Evolutionary conservation across 192 early-diverging fungal genomes (phyloP).

Genomic region (Dissophora globulifera): DNA sequence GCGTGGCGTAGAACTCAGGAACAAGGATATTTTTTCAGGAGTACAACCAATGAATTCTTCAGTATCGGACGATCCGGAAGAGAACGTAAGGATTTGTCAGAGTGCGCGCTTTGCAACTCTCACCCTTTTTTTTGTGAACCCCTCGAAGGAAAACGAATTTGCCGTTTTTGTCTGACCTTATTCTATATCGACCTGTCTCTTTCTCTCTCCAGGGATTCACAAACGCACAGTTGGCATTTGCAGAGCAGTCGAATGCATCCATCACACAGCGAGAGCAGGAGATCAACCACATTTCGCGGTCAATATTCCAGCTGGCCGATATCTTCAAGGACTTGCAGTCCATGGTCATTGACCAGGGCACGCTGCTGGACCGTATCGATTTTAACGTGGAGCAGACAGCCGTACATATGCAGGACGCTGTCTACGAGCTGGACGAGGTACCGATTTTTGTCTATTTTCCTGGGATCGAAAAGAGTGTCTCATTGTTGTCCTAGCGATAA

Average conservation of each 20-base stretch:
- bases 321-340: conserved; percentile 94
- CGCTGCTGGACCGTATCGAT: conserved; percentile 96
- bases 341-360: conserved; percentile 98
- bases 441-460: too few relatives aligned
- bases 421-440: conserved; percentile 84
- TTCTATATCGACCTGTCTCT: too few relatives aligned
- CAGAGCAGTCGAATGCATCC: conserved; percentile 79
- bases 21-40: conserved; percentile 42
- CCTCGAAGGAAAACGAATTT: too few relatives aligned
- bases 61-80: conserved; percentile 40
- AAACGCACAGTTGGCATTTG: conserved; percentile 80
- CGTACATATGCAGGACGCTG: conserved; percentile 84
- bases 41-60: conserved; percentile 43
- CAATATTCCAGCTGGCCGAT: conserved; percentile 87
- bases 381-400: conserved; percentile 93
- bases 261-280: conserved; percentile 91
- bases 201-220: conserved; percentile 95
- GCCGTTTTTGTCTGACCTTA: too few relatives aligned
- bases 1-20: conserved; percentile 48
- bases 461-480: too few relatives aligned
- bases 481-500: too few relatives aligned
- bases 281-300: conserved; percentile 92
- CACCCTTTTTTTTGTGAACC: too few relatives aligned
- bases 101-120: too few relatives aligned
- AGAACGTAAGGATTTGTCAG: too few relatives aligned